Evolutionary conservation across 2,329 filamentous ascomycete species (phyloP).

Genomic region (Neospermospora avenae): DNA sequence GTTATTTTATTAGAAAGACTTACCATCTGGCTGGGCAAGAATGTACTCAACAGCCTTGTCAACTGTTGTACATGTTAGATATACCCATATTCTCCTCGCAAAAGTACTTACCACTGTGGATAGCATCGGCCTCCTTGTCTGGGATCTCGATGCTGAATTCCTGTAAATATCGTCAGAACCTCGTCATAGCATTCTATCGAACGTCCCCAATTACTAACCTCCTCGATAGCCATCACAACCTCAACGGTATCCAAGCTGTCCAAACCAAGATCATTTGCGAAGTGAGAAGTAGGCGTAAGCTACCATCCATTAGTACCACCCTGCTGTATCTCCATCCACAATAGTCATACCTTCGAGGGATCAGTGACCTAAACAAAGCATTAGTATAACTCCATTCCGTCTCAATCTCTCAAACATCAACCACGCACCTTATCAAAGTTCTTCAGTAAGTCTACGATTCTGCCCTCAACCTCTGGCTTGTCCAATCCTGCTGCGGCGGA

Average conservation of each 20-base stretch:
- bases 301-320: constrained; percentile 40
- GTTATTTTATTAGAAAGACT: constrained; percentile 29
- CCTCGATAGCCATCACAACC: constrained; percentile 99
- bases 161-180: constrained; percentile 34
- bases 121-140: constrained; percentile 74
- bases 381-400: constrained; percentile 20
- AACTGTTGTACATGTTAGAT: constrained; percentile 47
- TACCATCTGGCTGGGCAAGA: constrained; percentile 71
- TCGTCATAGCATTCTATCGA: not conserved
- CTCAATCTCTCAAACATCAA: not conserved
- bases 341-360: constrained; percentile 52
- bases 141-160: constrained; percentile 76
- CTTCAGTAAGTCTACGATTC: constrained; percentile 88
- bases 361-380: constrained; percentile 59
- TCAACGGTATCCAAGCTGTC: constrained; percentile 98
- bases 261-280: constrained; percentile 93
- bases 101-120: constrained; percentile 65
- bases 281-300: constrained; percentile 84
- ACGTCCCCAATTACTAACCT: constrained; percentile 50
- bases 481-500: constrained; percentile 75
- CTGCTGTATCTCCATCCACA: not conserved
- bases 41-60: constrained; percentile 76
- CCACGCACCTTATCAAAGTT: constrained; percentile 90
- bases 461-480: constrained; percentile 82
- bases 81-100: not conserved